Base-by-base conservation (phyloP, 495 filamentous ascomycete species). In the Penicillium soppii region DNA sequence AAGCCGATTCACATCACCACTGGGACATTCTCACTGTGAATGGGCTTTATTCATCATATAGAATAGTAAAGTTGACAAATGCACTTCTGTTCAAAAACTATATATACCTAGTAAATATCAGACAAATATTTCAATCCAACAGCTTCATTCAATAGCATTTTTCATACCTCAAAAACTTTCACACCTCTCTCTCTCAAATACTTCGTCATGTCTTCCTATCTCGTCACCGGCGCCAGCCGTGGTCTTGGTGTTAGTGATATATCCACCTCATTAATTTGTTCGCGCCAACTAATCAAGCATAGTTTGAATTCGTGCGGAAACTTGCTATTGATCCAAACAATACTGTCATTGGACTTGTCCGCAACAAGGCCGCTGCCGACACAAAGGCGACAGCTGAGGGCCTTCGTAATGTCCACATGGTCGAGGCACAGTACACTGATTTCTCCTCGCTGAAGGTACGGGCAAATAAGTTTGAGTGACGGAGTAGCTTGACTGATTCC, bases 401-500 rank as follows among this genome's bases (percentile, higher is more conserved):
- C 6, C 66, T 69, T 7, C 15, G 59, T 38, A 79, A 79, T 20
- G 56, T 80, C 41, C 73, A 78, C 46, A 69, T 81, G 45, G 20
- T 80, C 32, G 57, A 75, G 17, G 76, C 56, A 5, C 74, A 83
- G 48, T 35, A 75, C 25, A 67, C 51, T 9, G 63, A 78, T 36
- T 65, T 65, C 37, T 57, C 63, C 8, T 62, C 63, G 7, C 47
- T 79, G 26, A 69, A 72, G 17, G 29, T 32, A 12, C 29, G 29
- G 3, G 29, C 3, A 32, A 32, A 3, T 7, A 10, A 12, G 10
- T 10, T 32, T 3, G 8, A 7, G 3, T 7, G 10, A 12, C 10
- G 10, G 3, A 12, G 3, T 32, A 12, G 5, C 7, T 12, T 32
- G 13, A 32, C 29, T 32, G 57, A 59, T 2, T 68, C 56, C 40